Percentiles rank a stretch among this genome's conserved stretches.
Conservation (phyloP, 257 asterid species). For the Ilex asprella region DNA sequence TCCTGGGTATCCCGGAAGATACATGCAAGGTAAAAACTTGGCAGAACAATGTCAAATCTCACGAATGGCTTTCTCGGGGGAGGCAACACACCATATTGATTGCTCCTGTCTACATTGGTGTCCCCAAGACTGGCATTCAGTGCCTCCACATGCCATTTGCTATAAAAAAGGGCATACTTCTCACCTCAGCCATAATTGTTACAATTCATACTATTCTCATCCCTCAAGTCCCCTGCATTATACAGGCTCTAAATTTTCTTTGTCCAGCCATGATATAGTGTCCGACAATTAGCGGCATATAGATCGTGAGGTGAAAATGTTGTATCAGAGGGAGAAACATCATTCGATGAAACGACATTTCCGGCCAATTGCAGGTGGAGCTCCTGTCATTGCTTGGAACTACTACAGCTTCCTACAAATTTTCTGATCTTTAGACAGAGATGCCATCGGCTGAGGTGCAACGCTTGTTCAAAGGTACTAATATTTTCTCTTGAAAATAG, state of each 20-base stretch:
- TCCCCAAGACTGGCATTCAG: constrained; percentile 45
- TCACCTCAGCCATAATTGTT: constrained; percentile 17
- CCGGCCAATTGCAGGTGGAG: constrained; percentile 73
- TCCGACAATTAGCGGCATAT: constrained; percentile 30
- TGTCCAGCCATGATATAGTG: constrained; percentile 30
- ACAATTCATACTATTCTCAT: constrained; percentile 23
- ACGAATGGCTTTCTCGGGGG: constrained; percentile 60
- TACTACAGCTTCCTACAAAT: constrained; percentile 74
- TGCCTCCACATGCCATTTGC: constrained; percentile 32
- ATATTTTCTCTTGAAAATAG: constrained; percentile 50
- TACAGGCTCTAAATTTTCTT: constrained; percentile 39
- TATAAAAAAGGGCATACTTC: constrained; percentile 14
- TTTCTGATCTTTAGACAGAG: constrained; percentile 50
- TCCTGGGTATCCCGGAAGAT: constrained; percentile 21
- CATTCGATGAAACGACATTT: constrained; percentile 37
- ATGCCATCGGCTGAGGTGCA: constrained; percentile 65
- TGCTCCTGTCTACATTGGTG: constrained; percentile 45
- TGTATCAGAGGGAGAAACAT: constrained; percentile 37
- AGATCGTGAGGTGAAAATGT: constrained; percentile 31
- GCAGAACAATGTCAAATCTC: constrained; percentile 24
- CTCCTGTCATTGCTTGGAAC: constrained; percentile 54
- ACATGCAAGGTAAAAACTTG: constrained; percentile 18
- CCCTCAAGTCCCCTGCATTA: constrained; percentile 46
- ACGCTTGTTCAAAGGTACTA: constrained; percentile 47
- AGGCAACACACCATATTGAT: constrained; percentile 39